phyloP scores from a whole-genome alignment of 768 basidiomycete genomes.

The Tremella mesenterica region DNA sequence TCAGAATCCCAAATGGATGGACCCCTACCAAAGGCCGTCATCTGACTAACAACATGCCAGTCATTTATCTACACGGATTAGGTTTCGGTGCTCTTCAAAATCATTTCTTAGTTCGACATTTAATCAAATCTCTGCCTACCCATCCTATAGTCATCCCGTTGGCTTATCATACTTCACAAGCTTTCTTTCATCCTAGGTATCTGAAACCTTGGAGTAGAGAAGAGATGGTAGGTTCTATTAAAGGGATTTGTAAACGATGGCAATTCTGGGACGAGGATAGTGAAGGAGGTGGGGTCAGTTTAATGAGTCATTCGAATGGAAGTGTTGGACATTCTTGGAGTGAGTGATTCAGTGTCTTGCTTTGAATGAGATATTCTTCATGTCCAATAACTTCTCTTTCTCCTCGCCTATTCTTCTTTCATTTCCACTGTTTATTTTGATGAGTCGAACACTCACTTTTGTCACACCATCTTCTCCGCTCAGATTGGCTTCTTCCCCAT shows the following conservation, averaged over 20 bases:
- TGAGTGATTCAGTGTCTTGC: slow-evolving; percentile 15
- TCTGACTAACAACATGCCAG: slow-evolving; percentile 48
- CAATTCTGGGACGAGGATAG: slow-evolving; percentile 53
- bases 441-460: no score
- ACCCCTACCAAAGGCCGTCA: slow-evolving; percentile 52
- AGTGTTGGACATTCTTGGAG: slow-evolving; percentile 79
- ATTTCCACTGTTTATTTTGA: no score
- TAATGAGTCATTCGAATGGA: slow-evolving; percentile 85
- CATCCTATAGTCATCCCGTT: slow-evolving; percentile 69
- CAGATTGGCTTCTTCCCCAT: no score
- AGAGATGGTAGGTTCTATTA: slow-evolving; percentile 55
- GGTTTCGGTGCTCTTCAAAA: slow-evolving; percentile 67
- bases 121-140: slow-evolving; percentile 49
- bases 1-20: slow-evolving; percentile 65
- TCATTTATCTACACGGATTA: slow-evolving; percentile 81
- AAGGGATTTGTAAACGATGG: slow-evolving; percentile 53
- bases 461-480: no score
- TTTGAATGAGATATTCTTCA: no score
- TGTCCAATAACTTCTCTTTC: no score
- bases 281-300: slow-evolving; percentile 54
- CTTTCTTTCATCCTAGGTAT: slow-evolving; percentile 67
- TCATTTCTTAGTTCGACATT: slow-evolving; percentile 50
- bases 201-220: slow-evolving; percentile 61
- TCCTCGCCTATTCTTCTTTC: no score
- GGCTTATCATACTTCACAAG: slow-evolving; percentile 79